phyloP scores from a whole-genome alignment of 345 rosid species.

The Angophora floribunda region DNA sequence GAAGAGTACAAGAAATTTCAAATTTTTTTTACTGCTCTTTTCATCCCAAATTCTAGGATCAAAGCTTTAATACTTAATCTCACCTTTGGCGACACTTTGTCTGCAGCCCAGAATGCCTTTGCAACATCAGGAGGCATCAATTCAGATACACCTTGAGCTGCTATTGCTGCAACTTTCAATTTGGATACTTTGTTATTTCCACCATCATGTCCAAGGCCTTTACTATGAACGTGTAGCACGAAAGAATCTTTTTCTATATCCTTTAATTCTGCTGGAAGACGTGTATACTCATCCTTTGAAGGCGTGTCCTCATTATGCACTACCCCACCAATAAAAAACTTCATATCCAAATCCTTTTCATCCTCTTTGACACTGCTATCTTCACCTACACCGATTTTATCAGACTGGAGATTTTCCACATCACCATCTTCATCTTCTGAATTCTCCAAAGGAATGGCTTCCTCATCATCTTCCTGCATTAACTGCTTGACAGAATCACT shows the following conservation, averaged over 20 bases:
- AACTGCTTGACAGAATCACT: conserved; percentile 47
- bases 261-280: conserved; percentile 63
- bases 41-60: background rate
- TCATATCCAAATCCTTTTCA: conserved; percentile 50
- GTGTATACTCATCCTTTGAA: conserved; percentile 57
- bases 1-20: background rate
- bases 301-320: conserved; percentile 68
- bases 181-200: conserved; percentile 36
- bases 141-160: conserved; percentile 80
- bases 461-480: conserved; percentile 53
- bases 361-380: conserved; percentile 31
- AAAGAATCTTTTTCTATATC: conserved; percentile 72
- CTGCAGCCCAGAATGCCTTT: conserved; percentile 70
- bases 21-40: background rate
- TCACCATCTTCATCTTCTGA: conserved; percentile 47
- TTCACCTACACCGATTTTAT: conserved; percentile 29
- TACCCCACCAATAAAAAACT: conserved; percentile 85
- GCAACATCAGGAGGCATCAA: conserved; percentile 93
- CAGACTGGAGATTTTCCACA: conserved; percentile 55
- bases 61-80: background rate
- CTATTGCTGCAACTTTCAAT: conserved; percentile 64
- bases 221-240: conserved; percentile 53
- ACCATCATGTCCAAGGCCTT: conserved; percentile 29
- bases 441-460: conserved; percentile 29
- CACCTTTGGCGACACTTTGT: conserved; percentile 80